These are phyloP conservation scores for Clonostachys chloroleuca DNA, from an alignment of 2,329 filamentous ascomycete genomes.

Conservation along the genomic window DNA sequence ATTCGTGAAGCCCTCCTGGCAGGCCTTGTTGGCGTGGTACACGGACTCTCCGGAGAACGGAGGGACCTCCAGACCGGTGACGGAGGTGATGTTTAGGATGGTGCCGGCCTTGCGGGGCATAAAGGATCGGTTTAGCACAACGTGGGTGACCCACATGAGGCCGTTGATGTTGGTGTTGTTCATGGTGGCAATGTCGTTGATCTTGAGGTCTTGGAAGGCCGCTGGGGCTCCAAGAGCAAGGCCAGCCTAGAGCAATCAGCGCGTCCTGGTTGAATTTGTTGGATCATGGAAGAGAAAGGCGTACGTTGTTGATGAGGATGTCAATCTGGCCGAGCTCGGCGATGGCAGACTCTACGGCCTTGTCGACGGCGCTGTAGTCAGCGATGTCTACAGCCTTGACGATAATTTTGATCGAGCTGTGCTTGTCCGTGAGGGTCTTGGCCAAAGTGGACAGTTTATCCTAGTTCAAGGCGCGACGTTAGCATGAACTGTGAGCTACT, in stretches of 20 bases:
- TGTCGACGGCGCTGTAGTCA: slow-evolving; percentile 18
- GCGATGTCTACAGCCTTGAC: slow-evolving; percentile 19
- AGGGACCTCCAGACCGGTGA: slow-evolving; percentile 38
- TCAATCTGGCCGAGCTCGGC: slow-evolving; percentile 29
- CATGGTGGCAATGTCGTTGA: slow-evolving; percentile 36
- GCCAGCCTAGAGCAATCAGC: slow-evolving; percentile 11
- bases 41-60: slow-evolving; percentile 44
- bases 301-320: slow-evolving; percentile 38
- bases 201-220: slow-evolving; percentile 31
- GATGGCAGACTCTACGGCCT: slow-evolving; percentile 9
- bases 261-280: too few species aligned
- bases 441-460: slow-evolving; percentile 12
- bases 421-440: slow-evolving; percentile 8
- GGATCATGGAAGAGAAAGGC: too few species aligned
- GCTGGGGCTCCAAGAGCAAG: slow-evolving; percentile 39
- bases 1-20: slow-evolving; percentile 43
- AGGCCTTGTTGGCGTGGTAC: slow-evolving; percentile 40
- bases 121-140: slow-evolving; percentile 36
- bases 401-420: slow-evolving; percentile 14
- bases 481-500: too few species aligned
- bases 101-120: slow-evolving; percentile 29
- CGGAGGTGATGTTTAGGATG: slow-evolving; percentile 42
- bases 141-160: slow-evolving; percentile 37
- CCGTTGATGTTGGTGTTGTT: slow-evolving; percentile 41
- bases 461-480: too few species aligned